Evolutionary conservation across 2,329 filamentous ascomycete species (phyloP), one percentile per base, ranked within the genome.

Genomic region (Colletotrichum agaves): DNA sequence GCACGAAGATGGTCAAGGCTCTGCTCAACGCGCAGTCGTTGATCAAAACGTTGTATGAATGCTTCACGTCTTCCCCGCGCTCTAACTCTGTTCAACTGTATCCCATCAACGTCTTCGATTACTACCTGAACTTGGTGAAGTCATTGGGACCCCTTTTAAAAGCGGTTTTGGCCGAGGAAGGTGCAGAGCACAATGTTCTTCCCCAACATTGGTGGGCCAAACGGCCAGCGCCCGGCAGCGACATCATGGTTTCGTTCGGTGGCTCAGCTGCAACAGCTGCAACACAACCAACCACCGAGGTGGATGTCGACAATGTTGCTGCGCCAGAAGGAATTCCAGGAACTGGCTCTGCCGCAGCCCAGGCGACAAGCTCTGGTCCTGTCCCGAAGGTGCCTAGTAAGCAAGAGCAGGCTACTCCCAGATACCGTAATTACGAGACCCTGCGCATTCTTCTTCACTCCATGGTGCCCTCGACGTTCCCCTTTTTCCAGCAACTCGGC

Each of bases 401-500:
- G 33, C 78, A 82, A 66, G 82, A 85, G 69, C 76, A 79, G 60
- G 73, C 76, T 15, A 82, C 78, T 17, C 74, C 82, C 21, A 80
- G 82, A n/a, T 88, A 82, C 72, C 79, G 91, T 75, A 99, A 98
- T 77, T 93, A 91, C 44, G 89, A 91, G 75, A 90, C 88, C 12
- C 84, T 98, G 49, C 88, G 91, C 41, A 90, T 90, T 71, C 83
- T 98, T 11, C 84, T 98, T 12, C 91, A 91, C 73, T 90, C 93
- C 37, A 87, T 97, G 72, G 90, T 94, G 21, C 89, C 90, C 8
- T 90, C 91, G 3, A 91, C 94, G n/a, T 91, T 93, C 17, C 90
- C 92, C 0, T 92, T 98, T 72, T 91, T 97, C 75, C 93, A 97
- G 74, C 91, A 90, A 1, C 82, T 98, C 47, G 95, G 95, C 12